Evolutionary conservation across 495 filamentous ascomycete species (phyloP).

Genomic region (Penicillium samsonianum): DNA sequence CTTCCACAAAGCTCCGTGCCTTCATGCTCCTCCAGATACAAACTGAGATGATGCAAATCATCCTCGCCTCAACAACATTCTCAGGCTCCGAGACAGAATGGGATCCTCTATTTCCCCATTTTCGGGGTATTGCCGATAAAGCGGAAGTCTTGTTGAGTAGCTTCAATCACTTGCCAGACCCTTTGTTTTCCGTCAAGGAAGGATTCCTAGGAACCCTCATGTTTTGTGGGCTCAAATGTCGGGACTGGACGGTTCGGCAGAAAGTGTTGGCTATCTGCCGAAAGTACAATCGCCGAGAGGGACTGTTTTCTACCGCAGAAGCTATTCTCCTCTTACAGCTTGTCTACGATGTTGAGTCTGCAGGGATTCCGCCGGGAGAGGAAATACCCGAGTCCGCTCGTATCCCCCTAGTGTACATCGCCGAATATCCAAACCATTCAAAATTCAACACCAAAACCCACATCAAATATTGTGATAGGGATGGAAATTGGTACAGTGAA

Average conservation of each 20-base stretch:
- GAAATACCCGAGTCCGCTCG: conserved; percentile 1
- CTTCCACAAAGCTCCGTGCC: neutral
- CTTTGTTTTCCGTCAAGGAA: conserved; percentile 9
- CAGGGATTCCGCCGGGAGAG: neutral
- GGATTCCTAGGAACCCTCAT: conserved; percentile 5
- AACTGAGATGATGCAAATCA: neutral
- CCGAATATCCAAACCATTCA: neutral
- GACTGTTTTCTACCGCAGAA: neutral
- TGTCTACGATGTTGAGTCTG: conserved; percentile 2
- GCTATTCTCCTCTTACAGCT: neutral
- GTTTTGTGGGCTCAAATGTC: conserved; percentile 16
- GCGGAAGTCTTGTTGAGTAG: neutral
- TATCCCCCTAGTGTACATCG: neutral
- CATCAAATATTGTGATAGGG: neutral
- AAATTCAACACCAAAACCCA: neutral
- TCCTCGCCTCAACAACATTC: neutral
- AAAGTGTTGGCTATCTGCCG: conserved; percentile 6
- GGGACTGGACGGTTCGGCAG: conserved; percentile 13
- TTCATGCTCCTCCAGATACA: neutral
- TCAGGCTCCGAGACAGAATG: conserved; percentile 3
- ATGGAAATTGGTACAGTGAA: conserved; percentile 7
- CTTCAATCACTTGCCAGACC: conserved; percentile 2
- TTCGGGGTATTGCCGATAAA: neutral
- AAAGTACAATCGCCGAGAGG: conserved; percentile 8
- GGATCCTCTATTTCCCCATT: conserved; percentile 4